Conservation (phyloP, 1,284 basidiomycete species). For the Leccinum griseonigrum region DNA sequence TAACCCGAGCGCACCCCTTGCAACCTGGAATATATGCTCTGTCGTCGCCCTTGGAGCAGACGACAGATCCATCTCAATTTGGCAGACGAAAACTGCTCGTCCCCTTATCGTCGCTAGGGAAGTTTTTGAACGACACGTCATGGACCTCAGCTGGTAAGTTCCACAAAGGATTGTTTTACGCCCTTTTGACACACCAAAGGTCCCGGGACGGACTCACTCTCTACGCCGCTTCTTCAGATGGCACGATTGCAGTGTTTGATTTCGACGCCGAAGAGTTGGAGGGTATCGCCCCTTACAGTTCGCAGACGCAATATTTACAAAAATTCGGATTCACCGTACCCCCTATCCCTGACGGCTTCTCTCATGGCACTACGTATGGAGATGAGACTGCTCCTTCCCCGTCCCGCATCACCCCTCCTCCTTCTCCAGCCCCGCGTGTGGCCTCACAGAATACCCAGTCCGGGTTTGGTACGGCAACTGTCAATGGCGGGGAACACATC, state of each 20-base stretch:
- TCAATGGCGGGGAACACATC: slow-evolving; percentile 53
- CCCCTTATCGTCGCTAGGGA: slow-evolving; percentile 93
- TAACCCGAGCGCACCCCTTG: slow-evolving; percentile 59
- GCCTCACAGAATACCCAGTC: slow-evolving; percentile 34
- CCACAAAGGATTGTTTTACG: not conserved
- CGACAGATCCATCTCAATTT: slow-evolving; percentile 85
- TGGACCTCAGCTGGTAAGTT: slow-evolving; percentile 91
- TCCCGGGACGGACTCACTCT: slow-evolving; percentile 89
- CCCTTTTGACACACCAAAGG: slow-evolving; percentile 44
- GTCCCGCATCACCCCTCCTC: slow-evolving; percentile 48
- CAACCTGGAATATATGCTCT: slow-evolving; percentile 76
- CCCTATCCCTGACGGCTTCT: slow-evolving; percentile 64
- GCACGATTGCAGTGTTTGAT: slow-evolving; percentile 85
- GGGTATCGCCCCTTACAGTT: slow-evolving; percentile 73
- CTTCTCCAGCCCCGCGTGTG: slow-evolving; percentile 39
- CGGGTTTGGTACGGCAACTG: slow-evolving; percentile 37
- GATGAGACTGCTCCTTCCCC: slow-evolving; percentile 16
- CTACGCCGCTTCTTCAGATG: slow-evolving; percentile 95
- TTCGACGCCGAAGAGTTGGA: slow-evolving; percentile 83
- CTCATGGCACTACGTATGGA: slow-evolving; percentile 45
- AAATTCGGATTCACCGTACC: slow-evolving; percentile 75
- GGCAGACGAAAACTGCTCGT: slow-evolving; percentile 88
- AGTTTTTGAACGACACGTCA: slow-evolving; percentile 91
- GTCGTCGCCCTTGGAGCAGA: slow-evolving; percentile 91
- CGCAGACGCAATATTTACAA: slow-evolving; percentile 74